These are phyloP conservation scores for Tolypocladium tundrense DNA, from an alignment of 2,329 filamentous ascomycete species.

Conservation along the genomic window DNA sequence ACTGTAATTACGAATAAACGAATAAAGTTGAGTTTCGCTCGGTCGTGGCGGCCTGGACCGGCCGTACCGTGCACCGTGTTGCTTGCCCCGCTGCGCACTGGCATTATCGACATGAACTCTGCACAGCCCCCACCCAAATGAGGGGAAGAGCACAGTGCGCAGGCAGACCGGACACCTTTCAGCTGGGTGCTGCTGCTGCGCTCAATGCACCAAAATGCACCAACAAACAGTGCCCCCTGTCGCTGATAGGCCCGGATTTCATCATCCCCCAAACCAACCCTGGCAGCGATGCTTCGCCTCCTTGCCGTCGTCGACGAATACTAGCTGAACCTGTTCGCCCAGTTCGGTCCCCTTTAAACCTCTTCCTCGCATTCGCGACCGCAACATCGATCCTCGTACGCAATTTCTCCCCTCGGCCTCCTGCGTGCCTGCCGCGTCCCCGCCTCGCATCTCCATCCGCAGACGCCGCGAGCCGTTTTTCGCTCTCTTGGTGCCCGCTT, in stretches of 20 bases:
- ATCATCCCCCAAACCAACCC: not conserved
- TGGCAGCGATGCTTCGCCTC: conserved; percentile 6
- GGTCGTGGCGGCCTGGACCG: not conserved
- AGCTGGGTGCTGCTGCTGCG: not conserved
- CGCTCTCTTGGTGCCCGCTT: conserved; percentile 4
- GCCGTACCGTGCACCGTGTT: not conserved
- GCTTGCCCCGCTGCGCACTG: not conserved
- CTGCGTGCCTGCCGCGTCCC: not conserved
- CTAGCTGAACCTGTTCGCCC: not conserved
- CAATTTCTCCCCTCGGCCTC: not conserved
- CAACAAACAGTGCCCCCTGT: not conserved
- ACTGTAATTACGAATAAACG: too few species aligned
- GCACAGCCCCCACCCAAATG: too few species aligned
- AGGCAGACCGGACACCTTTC: too few species aligned
- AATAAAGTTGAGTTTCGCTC: too few species aligned
- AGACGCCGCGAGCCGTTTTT: conserved; percentile 2
- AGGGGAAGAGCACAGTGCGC: too few species aligned
- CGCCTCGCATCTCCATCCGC: not conserved
- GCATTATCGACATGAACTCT: not conserved
- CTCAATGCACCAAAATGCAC: not conserved
- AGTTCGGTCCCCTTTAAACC: not conserved
- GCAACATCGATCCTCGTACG: not conserved
- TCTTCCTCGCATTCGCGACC: not conserved
- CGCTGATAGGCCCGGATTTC: not conserved
- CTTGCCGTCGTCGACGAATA: conserved; percentile 3